Evolutionary conservation across 1,284 basidiomycete genomes (phyloP).

Genomic region (Austroboletus niveus): DNA sequence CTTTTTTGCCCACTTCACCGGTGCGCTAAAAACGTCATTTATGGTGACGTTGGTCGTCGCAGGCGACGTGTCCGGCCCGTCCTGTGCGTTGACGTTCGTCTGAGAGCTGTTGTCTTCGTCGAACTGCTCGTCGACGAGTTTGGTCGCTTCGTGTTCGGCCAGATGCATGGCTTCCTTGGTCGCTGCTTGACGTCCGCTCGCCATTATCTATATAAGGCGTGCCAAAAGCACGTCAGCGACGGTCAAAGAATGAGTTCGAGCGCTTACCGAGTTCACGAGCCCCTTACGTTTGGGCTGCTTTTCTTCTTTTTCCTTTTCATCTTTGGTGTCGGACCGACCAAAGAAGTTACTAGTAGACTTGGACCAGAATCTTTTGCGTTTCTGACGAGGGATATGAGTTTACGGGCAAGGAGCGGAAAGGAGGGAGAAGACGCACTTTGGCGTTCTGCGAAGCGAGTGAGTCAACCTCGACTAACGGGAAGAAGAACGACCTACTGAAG

Average conservation of each 20-base stretch:
- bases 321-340: neutral
- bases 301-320: neutral
- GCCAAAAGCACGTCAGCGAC: no score
- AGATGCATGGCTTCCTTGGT: slow-evolving; percentile 6
- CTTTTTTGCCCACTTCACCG: slow-evolving; percentile 19
- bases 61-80: neutral
- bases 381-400: slow-evolving; percentile 5
- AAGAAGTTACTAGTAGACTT: slow-evolving; percentile 11
- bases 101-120: slow-evolving; percentile 4
- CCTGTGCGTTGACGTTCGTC: neutral
- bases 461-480: neutral
- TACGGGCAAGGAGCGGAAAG: neutral
- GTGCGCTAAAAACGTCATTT: slow-evolving; percentile 1
- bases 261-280: slow-evolving; percentile 14
- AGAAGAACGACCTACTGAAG: neutral
- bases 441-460: slow-evolving; percentile 5
- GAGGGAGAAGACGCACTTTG: slow-evolving; percentile 5
- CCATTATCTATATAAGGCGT: slow-evolving; percentile 3
- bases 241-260: no score
- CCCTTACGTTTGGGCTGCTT: slow-evolving; percentile 6
- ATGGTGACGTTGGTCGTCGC: neutral
- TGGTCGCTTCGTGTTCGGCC: slow-evolving; percentile 11
- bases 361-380: slow-evolving; percentile 21
- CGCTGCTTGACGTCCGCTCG: slow-evolving; percentile 7
- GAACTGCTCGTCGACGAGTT: slow-evolving; percentile 6